phyloP scores from a whole-genome alignment of 768 basidiomycete genomes.

The Termitomyces sp. region DNA sequence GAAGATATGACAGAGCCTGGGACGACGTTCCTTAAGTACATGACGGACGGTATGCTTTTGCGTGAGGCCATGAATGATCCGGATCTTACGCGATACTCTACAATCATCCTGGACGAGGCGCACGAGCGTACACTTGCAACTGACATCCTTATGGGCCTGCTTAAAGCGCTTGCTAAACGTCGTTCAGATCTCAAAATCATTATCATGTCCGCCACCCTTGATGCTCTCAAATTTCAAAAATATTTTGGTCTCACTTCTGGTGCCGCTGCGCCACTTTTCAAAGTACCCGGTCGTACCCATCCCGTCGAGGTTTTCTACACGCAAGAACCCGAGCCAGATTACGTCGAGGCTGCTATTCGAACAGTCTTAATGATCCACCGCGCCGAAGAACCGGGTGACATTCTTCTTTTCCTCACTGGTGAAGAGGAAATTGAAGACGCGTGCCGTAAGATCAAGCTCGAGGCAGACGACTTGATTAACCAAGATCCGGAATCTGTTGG shows the following conservation, averaged over 20 bases:
- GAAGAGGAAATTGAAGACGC: slow-evolving; percentile 98
- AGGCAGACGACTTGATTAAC: slow-evolving; percentile 79
- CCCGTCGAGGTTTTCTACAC: slow-evolving; percentile 96
- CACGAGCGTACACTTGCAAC: slow-evolving; percentile 98
- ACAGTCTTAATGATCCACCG: slow-evolving; percentile 97
- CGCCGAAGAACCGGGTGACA: slow-evolving; percentile 89
- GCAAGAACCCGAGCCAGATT: slow-evolving; percentile 89
- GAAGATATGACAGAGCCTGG: slow-evolving; percentile 92
- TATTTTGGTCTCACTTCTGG: slow-evolving; percentile 65
- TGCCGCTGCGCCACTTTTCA: slow-evolving; percentile 69
- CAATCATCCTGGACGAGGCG: slow-evolving; percentile 97
- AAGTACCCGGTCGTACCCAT: slow-evolving; percentile 89
- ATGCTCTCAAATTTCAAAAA: slow-evolving; percentile 93
- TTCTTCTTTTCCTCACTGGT: slow-evolving; percentile 93
- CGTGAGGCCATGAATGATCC: slow-evolving; percentile 98
- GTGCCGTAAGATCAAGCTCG: slow-evolving; percentile 87
- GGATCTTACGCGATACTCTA: slow-evolving; percentile 82
- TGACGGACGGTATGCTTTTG: slow-evolving; percentile 99
- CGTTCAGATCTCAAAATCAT: slow-evolving; percentile 93
- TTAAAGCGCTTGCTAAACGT: slow-evolving; percentile 77
- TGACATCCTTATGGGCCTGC: slow-evolving; percentile 96
- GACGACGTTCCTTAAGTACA: slow-evolving; percentile 95
- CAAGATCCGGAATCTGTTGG: slow-evolving; percentile 73
- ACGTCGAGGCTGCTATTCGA: slow-evolving; percentile 94
- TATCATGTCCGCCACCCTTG: slow-evolving; percentile 97